A percentile compares a stretch with the other conserved stretches of the same genome.
Evolutionary conservation across 768 basidiomycete species (phyloP).

Genomic region (Candolleomyces aberdarensis): DNA sequence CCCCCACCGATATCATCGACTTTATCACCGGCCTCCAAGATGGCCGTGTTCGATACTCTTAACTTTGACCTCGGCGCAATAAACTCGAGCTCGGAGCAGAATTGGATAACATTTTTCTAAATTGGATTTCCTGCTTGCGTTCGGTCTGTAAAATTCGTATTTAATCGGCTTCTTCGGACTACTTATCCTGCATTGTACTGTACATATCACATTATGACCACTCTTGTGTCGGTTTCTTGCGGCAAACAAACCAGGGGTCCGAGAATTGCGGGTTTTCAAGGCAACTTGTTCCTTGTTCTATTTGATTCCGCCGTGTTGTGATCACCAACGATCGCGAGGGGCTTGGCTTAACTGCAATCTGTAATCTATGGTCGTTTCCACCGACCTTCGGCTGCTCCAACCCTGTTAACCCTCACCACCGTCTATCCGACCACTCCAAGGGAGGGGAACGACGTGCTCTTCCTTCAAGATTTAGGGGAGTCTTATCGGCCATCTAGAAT

Average conservation of each 20-base stretch:
- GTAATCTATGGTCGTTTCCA: too few species aligned
- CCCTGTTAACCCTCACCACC: too few species aligned
- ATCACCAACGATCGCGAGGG: background rate
- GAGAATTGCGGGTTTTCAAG: background rate
- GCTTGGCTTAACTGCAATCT: too few species aligned
- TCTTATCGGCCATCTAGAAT: background rate
- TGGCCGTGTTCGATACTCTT: constrained; percentile 41
- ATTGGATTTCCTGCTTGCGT: background rate
- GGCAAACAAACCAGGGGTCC: background rate
- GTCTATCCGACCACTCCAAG: too few species aligned
- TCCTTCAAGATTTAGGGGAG: background rate
- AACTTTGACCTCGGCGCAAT: constrained; percentile 50
- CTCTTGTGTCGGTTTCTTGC: background rate
- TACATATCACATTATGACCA: background rate
- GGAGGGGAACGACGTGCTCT: background rate
- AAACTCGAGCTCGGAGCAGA: constrained; percentile 37
- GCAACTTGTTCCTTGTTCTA: background rate
- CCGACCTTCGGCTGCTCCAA: too few species aligned
- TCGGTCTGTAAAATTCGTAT: too few species aligned
- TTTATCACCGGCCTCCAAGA: constrained; percentile 32
- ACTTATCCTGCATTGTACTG: background rate
- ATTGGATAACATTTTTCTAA: constrained; percentile 50
- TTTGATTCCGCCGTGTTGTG: constrained; percentile 1
- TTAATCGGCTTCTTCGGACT: too few species aligned
- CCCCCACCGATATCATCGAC: constrained; percentile 12